Conservation (phyloP, 225 moss, liverwort and hornwort genomes). For the Bryum argenteum region DNA sequence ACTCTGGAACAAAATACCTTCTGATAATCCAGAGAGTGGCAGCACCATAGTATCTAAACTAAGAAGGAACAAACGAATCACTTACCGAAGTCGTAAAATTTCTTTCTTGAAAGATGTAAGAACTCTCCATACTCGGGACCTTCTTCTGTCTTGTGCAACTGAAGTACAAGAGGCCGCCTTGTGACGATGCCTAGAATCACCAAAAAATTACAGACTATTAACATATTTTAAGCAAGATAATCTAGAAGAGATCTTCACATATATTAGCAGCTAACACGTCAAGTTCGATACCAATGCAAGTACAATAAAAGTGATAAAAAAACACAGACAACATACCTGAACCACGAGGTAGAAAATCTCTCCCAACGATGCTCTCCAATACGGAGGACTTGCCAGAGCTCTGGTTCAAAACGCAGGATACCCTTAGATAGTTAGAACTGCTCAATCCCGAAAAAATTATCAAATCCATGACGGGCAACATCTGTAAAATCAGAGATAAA, state of each 20-base stretch:
- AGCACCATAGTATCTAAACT: constrained; percentile 10
- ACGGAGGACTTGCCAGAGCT: constrained; percentile 91
- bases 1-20: not conserved
- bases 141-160: constrained; percentile 72
- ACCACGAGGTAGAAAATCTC: constrained; percentile 87
- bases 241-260: not conserved
- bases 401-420: constrained; percentile 39
- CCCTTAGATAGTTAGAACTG: constrained; percentile 6
- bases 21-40: not conserved
- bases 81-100: constrained; percentile 73
- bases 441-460: not conserved
- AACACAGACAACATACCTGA: constrained; percentile 43
- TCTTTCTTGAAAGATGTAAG: constrained; percentile 69
- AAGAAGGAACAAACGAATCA: not conserved
- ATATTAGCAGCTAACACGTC: not conserved
- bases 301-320: not conserved
- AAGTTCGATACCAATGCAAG: not conserved
- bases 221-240: not conserved
- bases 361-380: constrained; percentile 89
- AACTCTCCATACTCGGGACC: constrained; percentile 83
- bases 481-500: constrained; percentile 1
- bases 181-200: constrained; percentile 72
- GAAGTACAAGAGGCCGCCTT: constrained; percentile 80
- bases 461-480: not conserved
- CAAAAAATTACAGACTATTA: constrained; percentile 14